These are phyloP conservation scores for Quercus tomentella DNA, from an alignment of 331 rosid genomes.

Conservation along the genomic window DNA sequence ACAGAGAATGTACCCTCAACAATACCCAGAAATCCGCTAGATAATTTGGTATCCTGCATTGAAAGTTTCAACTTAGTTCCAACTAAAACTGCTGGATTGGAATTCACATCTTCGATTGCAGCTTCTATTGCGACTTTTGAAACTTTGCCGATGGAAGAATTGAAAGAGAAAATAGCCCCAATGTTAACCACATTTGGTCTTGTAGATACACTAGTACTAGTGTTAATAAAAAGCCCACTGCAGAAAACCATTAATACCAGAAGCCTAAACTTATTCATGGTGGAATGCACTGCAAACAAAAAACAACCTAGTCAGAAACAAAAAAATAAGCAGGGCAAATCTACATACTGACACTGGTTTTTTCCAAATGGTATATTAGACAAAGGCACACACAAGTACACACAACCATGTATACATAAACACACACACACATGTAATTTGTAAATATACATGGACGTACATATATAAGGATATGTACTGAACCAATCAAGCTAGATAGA, in stretches of 20 bases:
- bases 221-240: slow-evolving; percentile 28
- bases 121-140: slow-evolving; percentile 51
- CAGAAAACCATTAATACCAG: slow-evolving; percentile 37
- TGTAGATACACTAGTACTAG: slow-evolving; percentile 24
- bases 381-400: too few relatives aligned
- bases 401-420: too few relatives aligned
- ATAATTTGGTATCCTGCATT: slow-evolving; percentile 51
- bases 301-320: slow-evolving; percentile 9
- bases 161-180: slow-evolving; percentile 59
- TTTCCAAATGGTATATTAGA: not conserved
- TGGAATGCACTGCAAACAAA: slow-evolving; percentile 19
- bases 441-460: too few relatives aligned
- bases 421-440: too few relatives aligned
- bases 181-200: slow-evolving; percentile 49
- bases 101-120: slow-evolving; percentile 61
- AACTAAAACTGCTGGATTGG: slow-evolving; percentile 55
- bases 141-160: slow-evolving; percentile 44
- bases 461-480: too few relatives aligned
- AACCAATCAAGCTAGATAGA: too few relatives aligned
- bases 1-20: slow-evolving; percentile 60
- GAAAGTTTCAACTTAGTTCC: slow-evolving; percentile 42
- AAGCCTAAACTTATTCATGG: slow-evolving; percentile 43
- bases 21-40: slow-evolving; percentile 71
- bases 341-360: not conserved
- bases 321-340: not conserved